These are phyloP conservation scores for Trichosporon inkin DNA, from an alignment of 1,284 basidiomycete genomes.

Conservation along the genomic window DNA sequence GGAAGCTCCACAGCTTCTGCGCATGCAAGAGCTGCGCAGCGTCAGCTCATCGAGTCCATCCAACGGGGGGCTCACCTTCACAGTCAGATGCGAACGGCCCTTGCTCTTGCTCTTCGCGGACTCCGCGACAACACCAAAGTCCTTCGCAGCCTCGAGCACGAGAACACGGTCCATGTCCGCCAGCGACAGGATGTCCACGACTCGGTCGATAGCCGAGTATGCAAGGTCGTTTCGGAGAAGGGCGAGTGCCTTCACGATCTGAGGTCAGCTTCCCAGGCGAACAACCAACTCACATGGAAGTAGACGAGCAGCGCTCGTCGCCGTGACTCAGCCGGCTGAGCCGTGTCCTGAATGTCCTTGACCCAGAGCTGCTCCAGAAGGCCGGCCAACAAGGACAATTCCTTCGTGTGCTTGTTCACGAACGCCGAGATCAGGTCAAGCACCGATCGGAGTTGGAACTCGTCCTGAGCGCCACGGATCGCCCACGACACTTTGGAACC, in stretches of 20 bases:
- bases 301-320: conserved; percentile 29
- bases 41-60: background rate
- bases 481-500: conserved; percentile 60
- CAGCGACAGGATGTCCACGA: conserved; percentile 68
- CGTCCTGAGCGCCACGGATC: conserved; percentile 55
- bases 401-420: conserved; percentile 68
- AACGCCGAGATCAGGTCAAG: conserved; percentile 64
- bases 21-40: conserved; percentile 68
- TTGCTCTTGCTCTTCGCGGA: conserved; percentile 58
- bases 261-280: background rate
- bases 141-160: conserved; percentile 59
- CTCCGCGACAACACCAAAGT: conserved; percentile 63
- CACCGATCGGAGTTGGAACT: conserved; percentile 59
- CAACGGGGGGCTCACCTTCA: conserved; percentile 63
- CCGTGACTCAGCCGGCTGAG: conserved; percentile 24
- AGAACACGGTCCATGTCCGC: conserved; percentile 42
- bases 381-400: conserved; percentile 54
- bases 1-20: conserved; percentile 72
- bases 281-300: conserved; percentile 26
- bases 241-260: conserved; percentile 75
- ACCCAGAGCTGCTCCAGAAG: conserved; percentile 52
- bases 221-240: conserved; percentile 65
- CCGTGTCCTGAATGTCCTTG: conserved; percentile 36
- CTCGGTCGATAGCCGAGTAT: conserved; percentile 58
- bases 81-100: conserved; percentile 61